Evolutionary conservation across 2,329 filamentous ascomycete genomes (phyloP), one percentile per base, ranked within the genome.

Genomic region (Pseudogymnoascus sp.): DNA sequence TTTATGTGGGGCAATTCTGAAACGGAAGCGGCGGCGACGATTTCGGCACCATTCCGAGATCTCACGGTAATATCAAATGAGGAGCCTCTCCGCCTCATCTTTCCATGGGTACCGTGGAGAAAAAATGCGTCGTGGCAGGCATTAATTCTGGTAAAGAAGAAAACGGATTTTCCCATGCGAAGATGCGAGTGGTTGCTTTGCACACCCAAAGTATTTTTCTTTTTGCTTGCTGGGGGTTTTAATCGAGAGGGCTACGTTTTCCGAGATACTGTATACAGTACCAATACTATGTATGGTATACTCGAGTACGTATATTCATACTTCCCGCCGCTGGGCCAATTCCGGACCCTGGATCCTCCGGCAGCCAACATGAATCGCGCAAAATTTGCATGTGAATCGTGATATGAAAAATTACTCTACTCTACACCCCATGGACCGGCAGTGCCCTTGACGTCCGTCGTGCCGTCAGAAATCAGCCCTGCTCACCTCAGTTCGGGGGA

Each of bases 371-470:
- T 54, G 47, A 54, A 54, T 54, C 47, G 47, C 47, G 47, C 47
- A 54, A 54, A 54, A n/a, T 54, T 54, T 31, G 47, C 47, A 54
- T 54, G 47, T 54, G 47, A 54, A 54, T 54, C 47, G 26, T 54
- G 23, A 54, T 54, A 34, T 54, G 47, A 54, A 54, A 54, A 51
- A 31, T 16, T 51, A 54, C 47, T 54, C 47, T 54, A 54, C 26
- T 18, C 47, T 34, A 54, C 47, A 34, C 47, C 8, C n/a, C 47
- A 34, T 54, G 47, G 47, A 18, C 26, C 26, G 47, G 47, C n/a
- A 18, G 47, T 11, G 47, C n/a, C 47, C 26, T 54, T 31, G 26
- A 54, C 47, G 18, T 51, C 45, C 7, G 21, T 8, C 10, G 11
- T 54, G 8, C 47, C 47, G n/a, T 54, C 47, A 31, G 26, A 31